phyloP scores from a whole-genome alignment of 1,139 yeast genomes.

The Candida sp. region DNA sequence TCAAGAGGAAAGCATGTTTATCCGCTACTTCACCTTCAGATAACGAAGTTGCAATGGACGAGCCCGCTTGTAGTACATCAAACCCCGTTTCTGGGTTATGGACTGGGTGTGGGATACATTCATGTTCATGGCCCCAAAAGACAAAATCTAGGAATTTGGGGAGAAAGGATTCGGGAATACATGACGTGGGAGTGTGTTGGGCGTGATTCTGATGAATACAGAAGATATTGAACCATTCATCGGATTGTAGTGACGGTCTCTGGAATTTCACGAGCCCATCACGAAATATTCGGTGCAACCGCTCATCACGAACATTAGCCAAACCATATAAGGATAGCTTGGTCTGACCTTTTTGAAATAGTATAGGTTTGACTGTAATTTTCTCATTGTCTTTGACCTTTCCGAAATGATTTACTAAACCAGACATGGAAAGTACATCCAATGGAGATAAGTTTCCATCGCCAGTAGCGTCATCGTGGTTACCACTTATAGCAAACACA shows the following conservation, averaged over 20 bases:
- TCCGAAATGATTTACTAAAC: slow-evolving; percentile 83
- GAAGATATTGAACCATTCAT: slow-evolving; percentile 80
- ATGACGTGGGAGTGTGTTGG: slow-evolving; percentile 77
- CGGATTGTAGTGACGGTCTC: slow-evolving; percentile 57
- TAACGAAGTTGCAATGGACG: slow-evolving; percentile 89
- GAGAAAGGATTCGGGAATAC: slow-evolving; percentile 78
- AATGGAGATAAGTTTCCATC: slow-evolving; percentile 82
- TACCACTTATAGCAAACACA: slow-evolving; percentile 90
- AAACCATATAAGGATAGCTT: slow-evolving; percentile 85
- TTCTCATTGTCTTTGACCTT: slow-evolving; percentile 73
- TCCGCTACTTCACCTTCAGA: slow-evolving; percentile 80
- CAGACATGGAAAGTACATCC: slow-evolving; percentile 79
- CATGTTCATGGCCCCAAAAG: slow-evolving; percentile 99
- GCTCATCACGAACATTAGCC: slow-evolving; percentile 85
- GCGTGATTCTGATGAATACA: slow-evolving; percentile 91
- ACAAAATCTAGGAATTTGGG: slow-evolving; percentile 82
- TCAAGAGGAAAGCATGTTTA: slow-evolving; percentile 72
- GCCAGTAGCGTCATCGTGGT: slow-evolving; percentile 97
- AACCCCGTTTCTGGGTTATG: slow-evolving; percentile 68
- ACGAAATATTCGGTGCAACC: slow-evolving; percentile 77
- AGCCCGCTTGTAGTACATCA: slow-evolving; percentile 88
- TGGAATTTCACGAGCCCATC: slow-evolving; percentile 78
- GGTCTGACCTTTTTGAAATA: slow-evolving; percentile 79
- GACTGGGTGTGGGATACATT: slow-evolving; percentile 73
- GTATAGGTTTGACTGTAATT: slow-evolving; percentile 72